Evolutionary conservation across 495 filamentous ascomycete genomes (phyloP).

Genomic region (Geopyxis carbonaria): DNA sequence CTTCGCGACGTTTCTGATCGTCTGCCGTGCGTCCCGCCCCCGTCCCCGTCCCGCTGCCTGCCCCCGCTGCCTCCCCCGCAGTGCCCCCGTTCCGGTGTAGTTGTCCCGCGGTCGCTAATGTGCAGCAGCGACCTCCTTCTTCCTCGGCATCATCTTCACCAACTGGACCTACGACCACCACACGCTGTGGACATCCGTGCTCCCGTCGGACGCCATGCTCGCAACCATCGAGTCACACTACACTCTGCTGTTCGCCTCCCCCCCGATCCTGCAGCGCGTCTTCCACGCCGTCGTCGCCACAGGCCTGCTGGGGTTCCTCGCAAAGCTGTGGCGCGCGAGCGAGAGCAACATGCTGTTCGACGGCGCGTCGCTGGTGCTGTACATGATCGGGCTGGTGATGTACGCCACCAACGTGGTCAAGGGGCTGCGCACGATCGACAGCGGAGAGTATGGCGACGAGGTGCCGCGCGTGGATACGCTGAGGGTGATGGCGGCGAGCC

Average conservation of each 20-base stretch:
- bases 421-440: slow-evolving; percentile 58
- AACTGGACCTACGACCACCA: slow-evolving; percentile 96
- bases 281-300: slow-evolving; percentile 81
- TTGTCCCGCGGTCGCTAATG: not conserved
- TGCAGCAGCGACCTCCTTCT: slow-evolving; percentile 67
- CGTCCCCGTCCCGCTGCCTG: not conserved
- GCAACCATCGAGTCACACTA: slow-evolving; percentile 59
- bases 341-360: slow-evolving; percentile 96
- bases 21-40: slow-evolving; percentile 55
- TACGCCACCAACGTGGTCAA: slow-evolving; percentile 92
- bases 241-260: slow-evolving; percentile 65
- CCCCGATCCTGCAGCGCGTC: slow-evolving; percentile 78
- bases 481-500: slow-evolving; percentile 82
- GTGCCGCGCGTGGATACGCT: slow-evolving; percentile 65
- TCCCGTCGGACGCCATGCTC: slow-evolving; percentile 15
- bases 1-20: slow-evolving; percentile 90
- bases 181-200: slow-evolving; percentile 51
- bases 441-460: slow-evolving; percentile 35
- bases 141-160: slow-evolving; percentile 95
- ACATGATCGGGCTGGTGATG: slow-evolving; percentile 77
- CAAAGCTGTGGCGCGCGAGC: slow-evolving; percentile 77
- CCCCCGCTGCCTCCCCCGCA: slow-evolving; percentile 1
- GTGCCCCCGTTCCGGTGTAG: not conserved
- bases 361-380: slow-evolving; percentile 76
- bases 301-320: slow-evolving; percentile 76